A percentile compares a stretch with the other conserved stretches of the same genome.
These are phyloP conservation scores for Claviceps capensis DNA, from an alignment of 2,329 filamentous ascomycete genomes.

Conservation along the genomic window DNA sequence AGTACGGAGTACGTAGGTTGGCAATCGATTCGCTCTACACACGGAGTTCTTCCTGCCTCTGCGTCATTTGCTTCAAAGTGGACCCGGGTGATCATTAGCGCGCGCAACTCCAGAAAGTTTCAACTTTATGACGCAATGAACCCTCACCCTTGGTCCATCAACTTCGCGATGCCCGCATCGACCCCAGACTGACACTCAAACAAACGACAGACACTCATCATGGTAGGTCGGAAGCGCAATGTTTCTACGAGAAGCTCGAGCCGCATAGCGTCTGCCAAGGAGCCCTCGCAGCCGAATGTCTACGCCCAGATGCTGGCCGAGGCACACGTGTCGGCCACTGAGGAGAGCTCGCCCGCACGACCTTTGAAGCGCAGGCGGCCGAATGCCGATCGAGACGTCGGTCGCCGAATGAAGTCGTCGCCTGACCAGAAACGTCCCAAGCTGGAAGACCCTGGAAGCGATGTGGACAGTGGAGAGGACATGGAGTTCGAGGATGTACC, in stretches of 20 bases:
- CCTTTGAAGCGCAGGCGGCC: slow-evolving; percentile 26
- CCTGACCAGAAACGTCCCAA: not conserved
- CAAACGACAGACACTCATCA: slow-evolving; percentile 7
- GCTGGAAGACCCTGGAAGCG: not conserved
- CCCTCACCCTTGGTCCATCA: not conserved
- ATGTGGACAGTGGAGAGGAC: slow-evolving; percentile 25
- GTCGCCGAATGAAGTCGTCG: not conserved
- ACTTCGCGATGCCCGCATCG: not conserved
- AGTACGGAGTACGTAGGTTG: no score
- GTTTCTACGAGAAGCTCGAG: slow-evolving; percentile 13
- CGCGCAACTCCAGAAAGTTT: not conserved
- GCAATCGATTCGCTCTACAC: no score
- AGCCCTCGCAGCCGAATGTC: slow-evolving; percentile 22
- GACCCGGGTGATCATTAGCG: slow-evolving; percentile 10
- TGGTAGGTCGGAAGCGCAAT: slow-evolving; percentile 19
- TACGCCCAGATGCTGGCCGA: slow-evolving; percentile 37
- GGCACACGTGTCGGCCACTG: slow-evolving; percentile 24
- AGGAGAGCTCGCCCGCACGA: slow-evolving; percentile 19
- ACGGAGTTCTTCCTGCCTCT: no score
- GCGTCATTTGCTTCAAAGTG: not conserved
- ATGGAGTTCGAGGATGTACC: slow-evolving; percentile 37
- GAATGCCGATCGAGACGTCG: slow-evolving; percentile 2
- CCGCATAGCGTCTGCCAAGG: slow-evolving; percentile 6
- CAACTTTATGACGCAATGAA: slow-evolving; percentile 8
- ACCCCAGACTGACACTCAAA: not conserved